phyloP scores from a whole-genome alignment of 1,284 basidiomycete species.

The Gastroboletus turbinatus region DNA sequence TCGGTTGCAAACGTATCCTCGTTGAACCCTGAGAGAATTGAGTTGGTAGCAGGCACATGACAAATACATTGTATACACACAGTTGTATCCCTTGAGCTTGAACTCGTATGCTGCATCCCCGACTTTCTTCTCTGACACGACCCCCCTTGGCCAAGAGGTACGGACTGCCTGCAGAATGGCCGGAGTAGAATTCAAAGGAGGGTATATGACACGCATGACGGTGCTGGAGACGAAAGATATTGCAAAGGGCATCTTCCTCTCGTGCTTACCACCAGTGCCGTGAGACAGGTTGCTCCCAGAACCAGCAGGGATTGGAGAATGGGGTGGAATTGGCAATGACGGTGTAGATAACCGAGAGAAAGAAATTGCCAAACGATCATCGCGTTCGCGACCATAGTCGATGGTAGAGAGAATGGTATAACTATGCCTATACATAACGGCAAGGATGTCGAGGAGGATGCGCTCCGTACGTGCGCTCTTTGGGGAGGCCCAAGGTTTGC shows the following conservation, averaged over 20 bases:
- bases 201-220: slow-evolving; percentile 66
- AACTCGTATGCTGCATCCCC: slow-evolving; percentile 72
- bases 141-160: slow-evolving; percentile 74
- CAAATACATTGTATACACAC: slow-evolving; percentile 41
- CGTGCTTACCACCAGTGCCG: slow-evolving; percentile 31
- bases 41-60: slow-evolving; percentile 17
- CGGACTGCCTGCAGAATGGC: slow-evolving; percentile 78
- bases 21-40: slow-evolving; percentile 59
- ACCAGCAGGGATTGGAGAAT: slow-evolving; percentile 36
- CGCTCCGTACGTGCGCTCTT: slow-evolving; percentile 66
- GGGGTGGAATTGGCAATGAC: slow-evolving; percentile 31
- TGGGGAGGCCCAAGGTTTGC: slow-evolving; percentile 69
- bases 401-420: slow-evolving; percentile 65
- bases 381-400: slow-evolving; percentile 74
- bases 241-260: slow-evolving; percentile 58
- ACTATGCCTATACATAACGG: slow-evolving; percentile 60
- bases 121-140: slow-evolving; percentile 73
- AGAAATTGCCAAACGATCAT: slow-evolving; percentile 67
- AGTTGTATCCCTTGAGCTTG: slow-evolving; percentile 77
- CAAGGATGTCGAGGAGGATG: slow-evolving; percentile 64
- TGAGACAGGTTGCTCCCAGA: slow-evolving; percentile 40
- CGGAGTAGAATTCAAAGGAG: slow-evolving; percentile 71
- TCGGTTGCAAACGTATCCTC: slow-evolving; percentile 76
- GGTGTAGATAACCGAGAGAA: slow-evolving; percentile 53
- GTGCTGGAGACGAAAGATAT: slow-evolving; percentile 71